Evolutionary conservation across 106 monocot species (phyloP).

Genomic region (Acanthochlamys bracteata): DNA sequence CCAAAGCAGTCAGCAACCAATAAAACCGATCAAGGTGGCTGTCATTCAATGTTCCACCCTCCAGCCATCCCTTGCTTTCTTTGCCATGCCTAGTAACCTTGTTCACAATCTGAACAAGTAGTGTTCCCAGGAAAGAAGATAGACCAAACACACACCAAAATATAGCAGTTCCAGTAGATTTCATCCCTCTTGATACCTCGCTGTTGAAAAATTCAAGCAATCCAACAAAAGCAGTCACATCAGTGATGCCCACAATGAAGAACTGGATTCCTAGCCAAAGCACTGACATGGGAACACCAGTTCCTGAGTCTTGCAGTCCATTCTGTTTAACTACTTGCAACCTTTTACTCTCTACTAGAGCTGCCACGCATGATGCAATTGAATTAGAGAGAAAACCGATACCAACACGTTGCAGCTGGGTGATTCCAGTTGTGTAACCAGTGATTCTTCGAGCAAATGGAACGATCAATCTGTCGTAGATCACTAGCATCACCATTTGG

Average conservation of each 20-base stretch:
- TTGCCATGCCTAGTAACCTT: constrained; percentile 25
- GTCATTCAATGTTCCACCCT: constrained; percentile 47
- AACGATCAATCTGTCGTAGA: constrained; percentile 43
- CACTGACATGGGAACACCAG: constrained; percentile 37
- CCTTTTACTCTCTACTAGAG: constrained; percentile 43
- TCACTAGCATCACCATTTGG: constrained; percentile 29
- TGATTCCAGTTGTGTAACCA: constrained; percentile 26
- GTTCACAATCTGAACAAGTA: constrained; percentile 39
- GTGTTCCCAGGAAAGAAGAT: constrained; percentile 35
- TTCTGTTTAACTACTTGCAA: constrained; percentile 14
- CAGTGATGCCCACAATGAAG: constrained; percentile 36
- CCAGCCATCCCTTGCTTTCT: constrained; percentile 35
- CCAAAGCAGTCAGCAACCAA: constrained; percentile 32
- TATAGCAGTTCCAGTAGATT: constrained; percentile 39
- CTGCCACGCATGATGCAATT: constrained; percentile 26
- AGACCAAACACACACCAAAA: constrained; percentile 58
- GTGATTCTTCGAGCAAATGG: constrained; percentile 39
- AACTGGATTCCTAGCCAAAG: constrained; percentile 54
- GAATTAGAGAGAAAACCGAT: constrained; percentile 25
- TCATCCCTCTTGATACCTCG: constrained; percentile 38
- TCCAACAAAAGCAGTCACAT: constrained; percentile 53
- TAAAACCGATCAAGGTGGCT: constrained; percentile 59
- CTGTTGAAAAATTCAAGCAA: constrained; percentile 57
- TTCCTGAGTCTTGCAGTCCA: constrained; percentile 15
- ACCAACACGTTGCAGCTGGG: constrained; percentile 31